Percentiles rank a stretch among this genome's conserved stretches.
Conservation (phyloP, 306 rosid genomes). For the Lithocarpus polystachyus region DNA sequence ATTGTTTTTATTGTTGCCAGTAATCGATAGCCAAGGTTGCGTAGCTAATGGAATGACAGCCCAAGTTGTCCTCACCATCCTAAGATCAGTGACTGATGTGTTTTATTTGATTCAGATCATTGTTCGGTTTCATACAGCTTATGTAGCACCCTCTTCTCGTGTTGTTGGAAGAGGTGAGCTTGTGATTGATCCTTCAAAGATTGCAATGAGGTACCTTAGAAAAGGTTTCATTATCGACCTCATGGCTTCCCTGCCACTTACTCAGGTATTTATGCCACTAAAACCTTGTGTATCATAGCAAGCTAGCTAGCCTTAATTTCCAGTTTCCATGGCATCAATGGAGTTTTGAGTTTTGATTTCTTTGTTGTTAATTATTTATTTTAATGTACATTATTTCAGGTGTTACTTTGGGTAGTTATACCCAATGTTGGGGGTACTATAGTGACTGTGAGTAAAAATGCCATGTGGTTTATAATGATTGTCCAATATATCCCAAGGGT, state of each 20-base stretch:
- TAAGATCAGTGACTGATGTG: too few species aligned
- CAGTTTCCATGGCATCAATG: background rate
- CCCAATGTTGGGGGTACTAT: constrained; percentile 80
- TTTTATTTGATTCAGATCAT: constrained; percentile 28
- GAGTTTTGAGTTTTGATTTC: background rate
- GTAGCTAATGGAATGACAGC: too few species aligned
- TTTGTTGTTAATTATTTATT: background rate
- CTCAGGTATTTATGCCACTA: constrained; percentile 24
- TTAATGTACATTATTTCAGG: constrained; percentile 42
- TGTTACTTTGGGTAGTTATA: constrained; percentile 77
- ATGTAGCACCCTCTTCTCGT: constrained; percentile 55
- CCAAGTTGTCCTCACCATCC: too few species aligned
- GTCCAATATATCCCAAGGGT: constrained; percentile 85
- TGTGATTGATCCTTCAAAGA: constrained; percentile 43
- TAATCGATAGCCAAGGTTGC: constrained; percentile 8
- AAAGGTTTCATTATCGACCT: constrained; percentile 49
- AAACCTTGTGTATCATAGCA: background rate
- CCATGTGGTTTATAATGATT: constrained; percentile 71
- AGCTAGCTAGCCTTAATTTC: background rate
- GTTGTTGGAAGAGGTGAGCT: constrained; percentile 65
- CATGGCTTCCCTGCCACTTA: constrained; percentile 53
- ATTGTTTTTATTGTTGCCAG: constrained; percentile 48
- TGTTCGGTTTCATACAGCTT: constrained; percentile 48
- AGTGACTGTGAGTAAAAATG: constrained; percentile 72
- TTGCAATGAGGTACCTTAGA: constrained; percentile 43